Conservation (phyloP, 257 asterid genomes). For the Salvia rosmarinus region DNA sequence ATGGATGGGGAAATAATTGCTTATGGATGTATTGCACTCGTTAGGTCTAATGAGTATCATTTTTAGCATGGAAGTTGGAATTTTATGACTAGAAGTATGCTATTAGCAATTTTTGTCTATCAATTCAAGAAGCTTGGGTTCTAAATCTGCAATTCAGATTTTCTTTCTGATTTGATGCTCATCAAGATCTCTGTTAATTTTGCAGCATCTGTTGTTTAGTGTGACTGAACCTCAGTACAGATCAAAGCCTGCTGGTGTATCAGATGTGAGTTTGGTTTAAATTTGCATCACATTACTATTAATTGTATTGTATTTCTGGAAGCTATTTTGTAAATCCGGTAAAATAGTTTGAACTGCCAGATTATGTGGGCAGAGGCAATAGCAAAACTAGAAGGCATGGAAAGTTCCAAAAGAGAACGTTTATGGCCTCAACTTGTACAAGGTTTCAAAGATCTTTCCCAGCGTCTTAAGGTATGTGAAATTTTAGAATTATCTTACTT, state of each 20-base stretch:
- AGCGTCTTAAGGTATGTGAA: slow-evolving; percentile 81
- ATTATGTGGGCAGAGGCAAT: slow-evolving; percentile 99
- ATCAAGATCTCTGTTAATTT: slow-evolving; percentile 38
- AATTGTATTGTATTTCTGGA: slow-evolving; percentile 10
- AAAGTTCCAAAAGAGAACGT: slow-evolving; percentile 86
- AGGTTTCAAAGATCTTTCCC: slow-evolving; percentile 95
- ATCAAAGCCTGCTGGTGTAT: slow-evolving; percentile 84
- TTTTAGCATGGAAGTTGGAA: slow-evolving; percentile 9
- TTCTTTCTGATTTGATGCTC: slow-evolving; percentile 27
- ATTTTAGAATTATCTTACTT: slow-evolving; percentile 21
- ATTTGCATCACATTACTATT: slow-evolving; percentile 17
- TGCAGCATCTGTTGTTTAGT: slow-evolving; percentile 93
- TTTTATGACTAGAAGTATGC: not conserved
- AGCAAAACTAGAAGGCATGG: slow-evolving; percentile 98
- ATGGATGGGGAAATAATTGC: slow-evolving; percentile 5
- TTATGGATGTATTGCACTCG: not conserved
- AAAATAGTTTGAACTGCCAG: slow-evolving; percentile 62
- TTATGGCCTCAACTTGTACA: slow-evolving; percentile 94
- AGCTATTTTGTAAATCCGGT: slow-evolving; percentile 38
- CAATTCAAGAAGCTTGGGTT: slow-evolving; percentile 20
- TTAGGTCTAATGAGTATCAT: slow-evolving; percentile 8
- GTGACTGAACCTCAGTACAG: slow-evolving; percentile 87
- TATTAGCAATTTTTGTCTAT: not conserved
- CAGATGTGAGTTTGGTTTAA: slow-evolving; percentile 79
- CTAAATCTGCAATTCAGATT: not conserved